phyloP scores from a whole-genome alignment of 192 early-diverging fungal species.

The Umbelopsis sp. region DNA sequence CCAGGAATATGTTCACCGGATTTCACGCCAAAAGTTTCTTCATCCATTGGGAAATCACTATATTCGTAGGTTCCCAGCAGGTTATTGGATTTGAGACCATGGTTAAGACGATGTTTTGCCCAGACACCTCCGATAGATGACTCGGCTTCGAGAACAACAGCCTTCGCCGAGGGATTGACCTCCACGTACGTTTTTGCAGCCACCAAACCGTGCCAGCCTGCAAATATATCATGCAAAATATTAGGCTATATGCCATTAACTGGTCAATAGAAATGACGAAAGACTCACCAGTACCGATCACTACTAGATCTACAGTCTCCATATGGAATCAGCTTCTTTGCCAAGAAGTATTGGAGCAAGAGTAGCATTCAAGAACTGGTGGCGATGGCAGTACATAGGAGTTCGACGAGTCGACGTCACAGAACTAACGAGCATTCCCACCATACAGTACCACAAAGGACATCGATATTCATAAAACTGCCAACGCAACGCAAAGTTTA shows the following conservation, averaged over 20 bases:
- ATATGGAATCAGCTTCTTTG: background rate
- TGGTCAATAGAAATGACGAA: too few relatives aligned
- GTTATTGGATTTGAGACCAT: conserved; percentile 17
- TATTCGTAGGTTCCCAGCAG: conserved; percentile 9
- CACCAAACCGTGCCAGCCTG: background rate
- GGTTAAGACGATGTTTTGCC: background rate
- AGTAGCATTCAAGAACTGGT: too few relatives aligned
- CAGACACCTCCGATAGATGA: conserved; percentile 4
- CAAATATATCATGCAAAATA: background rate
- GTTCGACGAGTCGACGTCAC: too few relatives aligned
- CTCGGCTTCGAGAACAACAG: background rate
- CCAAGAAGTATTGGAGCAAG: background rate
- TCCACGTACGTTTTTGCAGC: conserved; percentile 12
- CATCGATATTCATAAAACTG: too few relatives aligned
- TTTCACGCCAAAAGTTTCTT: background rate
- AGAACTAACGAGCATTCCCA: too few relatives aligned
- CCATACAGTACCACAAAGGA: too few relatives aligned
- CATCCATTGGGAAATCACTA: conserved; percentile 14
- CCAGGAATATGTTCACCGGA: conserved; percentile 18
- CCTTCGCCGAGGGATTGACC: background rate
- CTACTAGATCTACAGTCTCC: conserved; percentile 19
- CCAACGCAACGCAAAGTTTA: too few relatives aligned
- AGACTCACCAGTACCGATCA: conserved; percentile 12
- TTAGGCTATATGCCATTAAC: background rate
- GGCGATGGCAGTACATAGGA: too few relatives aligned